Evolutionary conservation across 1,284 basidiomycete species (phyloP).

Genomic region (Puccinia triticina): DNA sequence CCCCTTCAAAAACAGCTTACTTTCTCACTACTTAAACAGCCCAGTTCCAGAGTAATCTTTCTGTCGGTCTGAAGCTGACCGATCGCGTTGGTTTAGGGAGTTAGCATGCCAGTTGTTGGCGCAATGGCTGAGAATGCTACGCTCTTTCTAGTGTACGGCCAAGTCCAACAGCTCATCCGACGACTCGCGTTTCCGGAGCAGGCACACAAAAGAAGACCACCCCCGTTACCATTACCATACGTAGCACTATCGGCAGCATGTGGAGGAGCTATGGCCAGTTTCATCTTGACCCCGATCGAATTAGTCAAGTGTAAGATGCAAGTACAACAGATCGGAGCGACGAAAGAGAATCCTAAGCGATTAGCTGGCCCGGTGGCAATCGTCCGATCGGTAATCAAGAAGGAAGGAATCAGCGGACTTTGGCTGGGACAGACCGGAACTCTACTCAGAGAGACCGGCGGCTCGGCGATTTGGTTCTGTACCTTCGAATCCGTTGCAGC

Average conservation of each 20-base stretch:
- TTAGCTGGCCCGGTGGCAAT: conserved; percentile 73
- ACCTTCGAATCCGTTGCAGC: conserved; percentile 76
- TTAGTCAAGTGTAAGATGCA: conserved; percentile 95
- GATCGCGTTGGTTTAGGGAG: conserved; percentile 66
- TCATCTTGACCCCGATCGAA: conserved; percentile 86
- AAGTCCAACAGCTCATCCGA: conserved; percentile 72
- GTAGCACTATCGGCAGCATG: conserved; percentile 75
- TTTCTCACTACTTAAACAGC: conserved; percentile 35
- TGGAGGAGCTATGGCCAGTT: conserved; percentile 78
- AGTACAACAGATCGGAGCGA: conserved; percentile 68
- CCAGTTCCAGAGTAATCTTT: neutral
- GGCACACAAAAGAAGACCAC: conserved; percentile 52
- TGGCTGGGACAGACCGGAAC: conserved; percentile 88
- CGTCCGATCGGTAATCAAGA: conserved; percentile 68
- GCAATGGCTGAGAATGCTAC: conserved; percentile 89
- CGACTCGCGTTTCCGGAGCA: conserved; percentile 20
- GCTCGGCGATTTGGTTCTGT: conserved; percentile 82
- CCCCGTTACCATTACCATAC: conserved; percentile 67
- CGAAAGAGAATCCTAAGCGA: conserved; percentile 45
- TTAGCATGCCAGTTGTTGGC: conserved; percentile 83
- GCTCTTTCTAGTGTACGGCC: conserved; percentile 82
- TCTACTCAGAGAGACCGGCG: conserved; percentile 82
- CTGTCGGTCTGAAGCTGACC: neutral
- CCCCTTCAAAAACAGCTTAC: conserved; percentile 9
- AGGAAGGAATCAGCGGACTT: conserved; percentile 73